A percentile compares a stretch with the other conserved stretches of the same genome.
These are phyloP conservation scores for Paraphysoderma sedebokerense DNA, from an alignment of 371 early-diverging fungal genomes.

Conservation along the genomic window DNA sequence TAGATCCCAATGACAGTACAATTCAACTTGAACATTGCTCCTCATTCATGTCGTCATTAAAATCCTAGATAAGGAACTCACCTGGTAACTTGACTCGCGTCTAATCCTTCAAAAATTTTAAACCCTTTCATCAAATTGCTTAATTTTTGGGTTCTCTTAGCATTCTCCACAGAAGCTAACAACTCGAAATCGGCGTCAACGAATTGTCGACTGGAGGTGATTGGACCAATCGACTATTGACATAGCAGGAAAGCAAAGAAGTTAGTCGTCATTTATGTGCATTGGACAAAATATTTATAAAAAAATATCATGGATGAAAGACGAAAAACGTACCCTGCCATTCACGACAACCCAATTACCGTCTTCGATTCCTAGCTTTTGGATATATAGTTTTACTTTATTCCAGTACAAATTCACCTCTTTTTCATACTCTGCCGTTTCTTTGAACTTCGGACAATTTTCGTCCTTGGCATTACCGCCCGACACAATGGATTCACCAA, in stretches of 20 bases:
- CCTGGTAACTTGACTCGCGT: too few relatives aligned
- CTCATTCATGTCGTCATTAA: too few relatives aligned
- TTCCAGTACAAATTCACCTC: too few relatives aligned
- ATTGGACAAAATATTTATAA: too few relatives aligned
- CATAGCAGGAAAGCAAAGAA: conserved; percentile 5
- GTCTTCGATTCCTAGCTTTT: conserved; percentile 9
- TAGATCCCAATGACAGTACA: too few relatives aligned
- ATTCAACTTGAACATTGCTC: too few relatives aligned
- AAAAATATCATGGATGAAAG: too few relatives aligned
- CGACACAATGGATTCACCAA: conserved; percentile 1
- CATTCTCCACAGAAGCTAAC: conserved; percentile 16
- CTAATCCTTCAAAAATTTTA: too few relatives aligned
- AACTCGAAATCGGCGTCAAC: conserved; percentile 12
- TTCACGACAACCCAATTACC: conserved; percentile 23
- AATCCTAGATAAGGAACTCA: too few relatives aligned
- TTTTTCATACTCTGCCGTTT: too few relatives aligned
- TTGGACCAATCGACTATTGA: neutral
- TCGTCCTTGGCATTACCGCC: neutral
- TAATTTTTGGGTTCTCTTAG: conserved; percentile 3
- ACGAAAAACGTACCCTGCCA: conserved; percentile 21
- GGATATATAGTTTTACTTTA: conserved; percentile 1
- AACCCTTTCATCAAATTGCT: too few relatives aligned
- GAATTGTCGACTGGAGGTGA: neutral
- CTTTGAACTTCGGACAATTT: neutral
- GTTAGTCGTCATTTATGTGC: neutral